Conservation (phyloP, 371 early-diverging fungal genomes). For the Zychaea mexicana region DNA sequence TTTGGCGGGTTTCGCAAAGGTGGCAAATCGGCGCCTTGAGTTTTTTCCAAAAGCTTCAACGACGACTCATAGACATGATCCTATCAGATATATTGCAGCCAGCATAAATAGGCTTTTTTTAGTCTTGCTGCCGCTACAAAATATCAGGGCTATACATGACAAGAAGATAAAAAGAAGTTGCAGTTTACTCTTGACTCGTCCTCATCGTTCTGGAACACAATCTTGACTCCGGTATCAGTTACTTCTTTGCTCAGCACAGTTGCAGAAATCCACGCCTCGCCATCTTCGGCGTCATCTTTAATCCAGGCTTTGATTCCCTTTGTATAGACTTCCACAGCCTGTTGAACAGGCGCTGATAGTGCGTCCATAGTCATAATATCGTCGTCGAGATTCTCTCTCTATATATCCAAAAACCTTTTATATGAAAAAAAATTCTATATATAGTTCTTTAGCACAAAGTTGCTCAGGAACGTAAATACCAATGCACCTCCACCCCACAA, state of each 20-base stretch:
- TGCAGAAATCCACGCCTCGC: conserved; percentile 83
- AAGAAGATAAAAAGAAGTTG: too few relatives aligned
- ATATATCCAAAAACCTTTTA: not conserved
- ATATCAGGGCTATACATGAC: too few relatives aligned
- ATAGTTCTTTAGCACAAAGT: too few relatives aligned
- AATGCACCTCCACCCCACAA: too few relatives aligned
- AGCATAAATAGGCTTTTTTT: too few relatives aligned
- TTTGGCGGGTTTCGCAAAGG: conserved; percentile 90
- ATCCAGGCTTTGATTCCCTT: conserved; percentile 89
- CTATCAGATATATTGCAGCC: too few relatives aligned
- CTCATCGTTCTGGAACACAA: conserved; percentile 68
- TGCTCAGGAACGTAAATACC: too few relatives aligned
- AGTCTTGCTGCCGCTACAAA: too few relatives aligned
- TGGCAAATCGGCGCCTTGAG: conserved; percentile 73
- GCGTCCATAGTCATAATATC: conserved; percentile 22
- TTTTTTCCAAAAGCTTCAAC: conserved; percentile 63
- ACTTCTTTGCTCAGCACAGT: conserved; percentile 61
- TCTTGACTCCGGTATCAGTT: conserved; percentile 55
- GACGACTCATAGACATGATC: conserved; percentile 53
- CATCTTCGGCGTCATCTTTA: conserved; percentile 62
- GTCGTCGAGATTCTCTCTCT: not conserved
- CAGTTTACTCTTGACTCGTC: conserved; percentile 58
- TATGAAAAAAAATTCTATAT: not conserved
- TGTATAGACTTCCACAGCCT: conserved; percentile 64
- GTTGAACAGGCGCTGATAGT: conserved; percentile 40